Conservation (phyloP, 2,329 filamentous ascomycete genomes). For the Colletotrichum tropicale region DNA sequence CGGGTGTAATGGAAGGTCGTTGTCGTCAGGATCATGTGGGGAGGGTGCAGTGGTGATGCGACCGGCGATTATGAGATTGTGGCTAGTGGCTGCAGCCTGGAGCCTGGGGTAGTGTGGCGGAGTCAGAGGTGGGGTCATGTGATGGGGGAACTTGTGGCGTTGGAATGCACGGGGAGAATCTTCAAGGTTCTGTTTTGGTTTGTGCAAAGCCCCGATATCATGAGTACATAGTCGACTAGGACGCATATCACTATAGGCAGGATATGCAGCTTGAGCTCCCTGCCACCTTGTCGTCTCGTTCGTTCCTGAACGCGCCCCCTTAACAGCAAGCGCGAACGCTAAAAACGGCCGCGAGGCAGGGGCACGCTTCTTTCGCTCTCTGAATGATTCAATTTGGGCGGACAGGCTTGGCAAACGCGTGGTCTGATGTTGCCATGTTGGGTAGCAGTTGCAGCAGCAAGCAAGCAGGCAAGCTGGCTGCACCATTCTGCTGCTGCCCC, state of each 20-base stretch:
- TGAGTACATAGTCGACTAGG: too few species aligned
- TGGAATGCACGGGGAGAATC: background rate
- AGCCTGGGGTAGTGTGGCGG: conserved; percentile 15
- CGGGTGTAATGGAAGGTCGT: background rate
- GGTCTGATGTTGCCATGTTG: conserved; percentile 1
- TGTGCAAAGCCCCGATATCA: background rate
- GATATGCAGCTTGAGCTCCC: background rate
- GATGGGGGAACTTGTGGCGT: background rate
- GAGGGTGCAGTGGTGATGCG: conserved; percentile 6
- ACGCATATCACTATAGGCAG: accelerated
- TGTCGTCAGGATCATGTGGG: conserved; percentile 21
- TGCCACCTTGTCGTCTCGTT: background rate
- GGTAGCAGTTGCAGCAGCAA: background rate
- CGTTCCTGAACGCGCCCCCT: background rate
- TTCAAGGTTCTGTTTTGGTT: background rate
- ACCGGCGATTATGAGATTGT: background rate
- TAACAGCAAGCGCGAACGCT: background rate
- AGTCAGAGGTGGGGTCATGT: background rate
- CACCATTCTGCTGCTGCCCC: background rate
- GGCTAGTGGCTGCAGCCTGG: background rate
- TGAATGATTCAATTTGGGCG: background rate
- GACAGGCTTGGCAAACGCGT: conserved; percentile 2
- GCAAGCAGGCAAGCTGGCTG: background rate
- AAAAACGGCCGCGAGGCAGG: background rate
- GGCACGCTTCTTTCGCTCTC: background rate